Conservation (phyloP, 225 moss, liverwort and hornwort species). For the Lunularia cruciata region DNA sequence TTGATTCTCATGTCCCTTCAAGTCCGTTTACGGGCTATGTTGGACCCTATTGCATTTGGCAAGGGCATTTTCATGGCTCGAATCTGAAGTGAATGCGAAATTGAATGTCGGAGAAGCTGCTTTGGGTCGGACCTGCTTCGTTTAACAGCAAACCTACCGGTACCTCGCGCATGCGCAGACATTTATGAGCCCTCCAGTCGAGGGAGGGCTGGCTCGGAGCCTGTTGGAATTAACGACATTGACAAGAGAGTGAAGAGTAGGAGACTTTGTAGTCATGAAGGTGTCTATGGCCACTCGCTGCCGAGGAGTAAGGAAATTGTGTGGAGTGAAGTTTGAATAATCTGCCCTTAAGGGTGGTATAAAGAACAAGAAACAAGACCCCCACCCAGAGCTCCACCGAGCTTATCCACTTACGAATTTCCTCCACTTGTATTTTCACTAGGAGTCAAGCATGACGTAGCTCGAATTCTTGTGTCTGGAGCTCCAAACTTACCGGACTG, state of each 20-base stretch:
- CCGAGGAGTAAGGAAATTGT: neutral
- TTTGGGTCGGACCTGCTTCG: neutral
- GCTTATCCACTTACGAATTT: neutral
- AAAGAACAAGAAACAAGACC: neutral
- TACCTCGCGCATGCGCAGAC: neutral
- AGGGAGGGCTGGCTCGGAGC: no score
- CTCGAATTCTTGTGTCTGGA: neutral
- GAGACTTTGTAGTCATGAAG: neutral
- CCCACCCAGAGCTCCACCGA: neutral
- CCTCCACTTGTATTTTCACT: no score
- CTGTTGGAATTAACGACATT: no score
- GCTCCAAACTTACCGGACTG: slow-evolving; percentile 10
- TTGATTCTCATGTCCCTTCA: neutral
- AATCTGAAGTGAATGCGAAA: no score
- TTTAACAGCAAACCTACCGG: neutral
- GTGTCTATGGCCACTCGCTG: neutral
- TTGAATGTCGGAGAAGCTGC: neutral
- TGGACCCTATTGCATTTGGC: no score
- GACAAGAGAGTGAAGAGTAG: neutral
- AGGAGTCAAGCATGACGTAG: neutral
- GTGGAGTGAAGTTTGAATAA: slow-evolving; percentile 1
- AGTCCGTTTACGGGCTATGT: neutral
- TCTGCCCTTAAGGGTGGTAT: neutral
- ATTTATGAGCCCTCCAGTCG: neutral
- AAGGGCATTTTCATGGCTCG: no score